phyloP scores from a whole-genome alignment of 345 rosid species.

The Aegle marmelos region DNA sequence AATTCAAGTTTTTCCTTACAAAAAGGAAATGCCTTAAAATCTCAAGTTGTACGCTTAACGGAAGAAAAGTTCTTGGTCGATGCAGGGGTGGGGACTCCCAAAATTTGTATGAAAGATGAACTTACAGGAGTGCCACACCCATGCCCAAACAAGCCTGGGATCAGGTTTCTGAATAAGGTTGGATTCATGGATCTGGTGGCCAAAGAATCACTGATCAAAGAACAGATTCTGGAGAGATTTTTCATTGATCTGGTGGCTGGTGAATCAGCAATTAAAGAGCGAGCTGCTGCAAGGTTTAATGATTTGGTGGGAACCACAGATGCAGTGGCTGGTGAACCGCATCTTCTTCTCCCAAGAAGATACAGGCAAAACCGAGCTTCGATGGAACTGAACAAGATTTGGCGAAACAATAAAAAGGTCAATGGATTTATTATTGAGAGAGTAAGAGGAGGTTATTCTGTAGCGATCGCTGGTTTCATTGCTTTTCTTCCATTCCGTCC shows the following conservation, averaged over 20 bases:
- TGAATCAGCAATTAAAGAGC: neutral
- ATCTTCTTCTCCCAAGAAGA: neutral
- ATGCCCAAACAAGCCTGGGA: too few species aligned
- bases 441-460: neutral
- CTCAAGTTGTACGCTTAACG: too few species aligned
- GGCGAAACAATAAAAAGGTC: neutral
- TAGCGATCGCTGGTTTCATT: conserved; percentile 2
- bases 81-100: too few species aligned
- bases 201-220: neutral
- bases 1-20: too few species aligned
- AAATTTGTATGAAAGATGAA: too few species aligned
- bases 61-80: too few species aligned
- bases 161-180: too few species aligned
- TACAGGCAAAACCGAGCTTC: neutral
- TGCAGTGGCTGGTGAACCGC: too few species aligned
- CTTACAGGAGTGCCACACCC: too few species aligned
- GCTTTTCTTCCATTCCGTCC: conserved; percentile 5
- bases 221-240: neutral
- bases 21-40: too few species aligned
- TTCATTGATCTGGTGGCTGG: neutral
- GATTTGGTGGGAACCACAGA: too few species aligned
- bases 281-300: too few species aligned
- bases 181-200: neutral
- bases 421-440: neutral
- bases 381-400: neutral